A percentile compares a stretch with the other conserved stretches of the same genome.
Conservation (phyloP, 371 early-diverging fungal species). For the Actinomucor elegans region DNA sequence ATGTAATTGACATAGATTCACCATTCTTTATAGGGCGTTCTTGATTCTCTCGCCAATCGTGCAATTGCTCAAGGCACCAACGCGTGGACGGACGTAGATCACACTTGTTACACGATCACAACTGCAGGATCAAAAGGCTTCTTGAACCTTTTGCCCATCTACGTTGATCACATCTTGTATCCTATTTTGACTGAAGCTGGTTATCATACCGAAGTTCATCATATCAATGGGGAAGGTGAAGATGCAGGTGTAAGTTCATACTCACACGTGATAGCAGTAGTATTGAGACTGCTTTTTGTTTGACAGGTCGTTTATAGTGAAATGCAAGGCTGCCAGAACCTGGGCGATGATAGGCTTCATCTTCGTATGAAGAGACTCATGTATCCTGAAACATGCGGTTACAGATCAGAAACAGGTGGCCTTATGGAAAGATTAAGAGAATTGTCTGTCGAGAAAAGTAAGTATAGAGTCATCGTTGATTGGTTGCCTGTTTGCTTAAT, state of each 20-base stretch:
- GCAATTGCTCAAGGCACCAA: conserved; percentile 73
- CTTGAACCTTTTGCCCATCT: conserved; percentile 55
- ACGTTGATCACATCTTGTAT: conserved; percentile 69
- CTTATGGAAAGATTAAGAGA: conserved; percentile 68
- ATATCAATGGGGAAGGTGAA: conserved; percentile 57
- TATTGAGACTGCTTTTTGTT: neutral
- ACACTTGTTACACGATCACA: conserved; percentile 66
- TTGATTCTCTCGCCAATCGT: conserved; percentile 70
- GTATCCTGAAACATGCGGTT: conserved; percentile 65
- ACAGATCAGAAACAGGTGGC: conserved; percentile 70
- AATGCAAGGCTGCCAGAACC: conserved; percentile 57
- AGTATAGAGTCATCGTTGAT: neutral
- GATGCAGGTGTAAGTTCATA: conserved; percentile 43
- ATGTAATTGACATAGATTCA: neutral
- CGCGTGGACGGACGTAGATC: conserved; percentile 65
- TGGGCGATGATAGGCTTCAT: conserved; percentile 46
- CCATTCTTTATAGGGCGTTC: conserved; percentile 46
- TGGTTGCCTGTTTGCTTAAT: neutral
- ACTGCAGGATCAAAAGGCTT: conserved; percentile 73
- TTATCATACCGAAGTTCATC: conserved; percentile 66
- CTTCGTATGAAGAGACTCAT: conserved; percentile 56
- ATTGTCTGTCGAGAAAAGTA: conserved; percentile 65
- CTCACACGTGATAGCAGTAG: neutral
- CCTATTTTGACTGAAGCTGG: conserved; percentile 68
- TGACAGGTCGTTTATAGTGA: conserved; percentile 54